Evolutionary conservation across 1,139 yeast genomes (phyloP), one percentile per base, ranked within the genome.

Genomic region (Entelexis sorbosivorans): DNA sequence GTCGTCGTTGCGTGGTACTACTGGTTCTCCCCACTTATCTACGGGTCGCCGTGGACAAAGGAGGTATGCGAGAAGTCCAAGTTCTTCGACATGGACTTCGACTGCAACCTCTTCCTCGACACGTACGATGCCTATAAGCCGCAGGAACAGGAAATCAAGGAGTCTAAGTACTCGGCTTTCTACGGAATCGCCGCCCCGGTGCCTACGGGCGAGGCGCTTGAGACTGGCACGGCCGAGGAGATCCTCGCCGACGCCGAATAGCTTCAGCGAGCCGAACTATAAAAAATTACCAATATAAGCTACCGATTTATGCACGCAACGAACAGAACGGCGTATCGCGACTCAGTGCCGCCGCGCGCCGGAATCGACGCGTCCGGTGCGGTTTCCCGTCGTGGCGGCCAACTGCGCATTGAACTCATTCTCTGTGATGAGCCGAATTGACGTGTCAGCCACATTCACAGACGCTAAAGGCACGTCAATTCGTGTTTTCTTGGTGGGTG

Each of bases 41-140:
- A 87, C 63, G 98, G 83, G 47, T 62, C 75, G n/a, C 76, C 78
- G 54, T 89, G 97, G 96, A 84, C 95, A 45, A 75, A 74, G 61
- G 67, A 66, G 24, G 69, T 75, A 54, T 91, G 98, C 69, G 69
- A 72, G 54, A 69, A 74, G 44, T 70, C 88, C 49, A 79, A 79
- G 68, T 70, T 79, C 61, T 60, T 84, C 26, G 64, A 72, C 19
- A 71, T 76, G 98, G 98, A 91, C 72, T 91, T 81, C 65, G 83
- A 81, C 63, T 91, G 98, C 69, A 70, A 70, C 57, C 63, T 73
- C 20, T 86, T 76, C 71, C 73, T 73, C 51, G 70, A 63, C 28
- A 55, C 61, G 13, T 56, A 53, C 38, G 60, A 58, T 11, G 63
- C 59, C 31, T 69, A 68, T 56, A 55, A 49, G 39, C 36, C 22